A percentile compares a stretch with the other conserved stretches of the same genome.
phyloP scores from a whole-genome alignment of 352 stramenopile genomes.

The Globisporangium nunn region DNA sequence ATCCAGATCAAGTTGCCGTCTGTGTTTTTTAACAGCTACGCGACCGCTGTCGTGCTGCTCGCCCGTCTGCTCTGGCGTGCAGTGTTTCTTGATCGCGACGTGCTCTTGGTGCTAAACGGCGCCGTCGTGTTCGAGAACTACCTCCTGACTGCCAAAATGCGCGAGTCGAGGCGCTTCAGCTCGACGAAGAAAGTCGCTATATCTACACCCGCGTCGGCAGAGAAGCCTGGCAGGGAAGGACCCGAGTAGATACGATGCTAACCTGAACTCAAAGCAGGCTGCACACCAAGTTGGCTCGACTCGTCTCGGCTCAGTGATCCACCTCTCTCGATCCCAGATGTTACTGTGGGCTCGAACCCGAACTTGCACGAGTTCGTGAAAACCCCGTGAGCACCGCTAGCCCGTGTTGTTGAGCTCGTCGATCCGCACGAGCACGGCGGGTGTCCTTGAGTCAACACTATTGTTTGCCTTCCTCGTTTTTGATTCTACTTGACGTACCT shows the following conservation, averaged over 20 bases:
- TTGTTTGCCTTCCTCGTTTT: too few relatives aligned
- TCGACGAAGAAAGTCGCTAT: neutral
- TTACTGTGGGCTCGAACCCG: too few relatives aligned
- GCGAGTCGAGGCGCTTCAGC: neutral
- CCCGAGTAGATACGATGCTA: neutral
- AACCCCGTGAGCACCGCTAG: too few relatives aligned
- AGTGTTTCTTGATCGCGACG: constrained; percentile 6
- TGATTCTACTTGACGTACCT: too few relatives aligned
- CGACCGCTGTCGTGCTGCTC: constrained; percentile 12
- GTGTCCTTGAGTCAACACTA: too few relatives aligned
- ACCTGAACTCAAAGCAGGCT: too few relatives aligned
- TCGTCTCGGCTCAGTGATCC: too few relatives aligned
- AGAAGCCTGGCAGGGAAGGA: neutral
- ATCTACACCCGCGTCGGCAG: neutral
- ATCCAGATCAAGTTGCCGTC: constrained; percentile 17
- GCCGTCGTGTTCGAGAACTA: constrained; percentile 17
- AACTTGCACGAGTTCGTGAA: too few relatives aligned
- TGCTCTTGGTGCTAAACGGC: constrained; percentile 19
- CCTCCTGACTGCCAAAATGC: constrained; percentile 1
- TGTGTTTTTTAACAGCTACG: constrained; percentile 17
- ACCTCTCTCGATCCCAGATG: too few relatives aligned
- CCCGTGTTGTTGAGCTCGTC: too few relatives aligned
- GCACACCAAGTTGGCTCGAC: too few relatives aligned
- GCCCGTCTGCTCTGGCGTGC: constrained; percentile 20
- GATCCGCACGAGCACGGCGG: too few relatives aligned